Percentiles rank a stretch among this genome's conserved stretches.
phyloP scores from a whole-genome alignment of 169 alveolate genomes.

The Plasmodium knowlesi region DNA sequence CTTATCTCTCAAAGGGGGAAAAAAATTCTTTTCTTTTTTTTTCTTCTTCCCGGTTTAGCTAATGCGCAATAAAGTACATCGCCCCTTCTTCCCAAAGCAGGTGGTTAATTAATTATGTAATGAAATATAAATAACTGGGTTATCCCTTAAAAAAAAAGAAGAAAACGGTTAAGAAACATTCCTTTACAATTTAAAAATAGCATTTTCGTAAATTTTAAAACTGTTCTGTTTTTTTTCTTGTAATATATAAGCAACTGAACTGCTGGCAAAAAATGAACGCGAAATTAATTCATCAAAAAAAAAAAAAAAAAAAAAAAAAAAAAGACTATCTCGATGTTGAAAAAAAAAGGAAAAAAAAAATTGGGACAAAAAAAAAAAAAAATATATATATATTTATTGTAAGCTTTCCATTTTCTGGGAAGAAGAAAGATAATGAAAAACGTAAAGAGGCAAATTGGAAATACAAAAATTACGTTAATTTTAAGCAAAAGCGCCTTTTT shows the following conservation, averaged over 20 bases:
- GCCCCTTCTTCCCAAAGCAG: background rate
- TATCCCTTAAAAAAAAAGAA: background rate
- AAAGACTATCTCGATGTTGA: background rate
- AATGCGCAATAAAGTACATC: background rate
- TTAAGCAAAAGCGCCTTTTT: background rate
- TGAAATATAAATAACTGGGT: background rate
- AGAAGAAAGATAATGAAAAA: background rate
- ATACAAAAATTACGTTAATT: background rate
- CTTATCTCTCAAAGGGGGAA: background rate
- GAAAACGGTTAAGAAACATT: background rate
- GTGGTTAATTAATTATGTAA: background rate
- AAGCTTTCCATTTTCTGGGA: background rate
- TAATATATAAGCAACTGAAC: background rate
- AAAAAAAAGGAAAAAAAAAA: too few species aligned
- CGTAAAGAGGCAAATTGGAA: background rate
- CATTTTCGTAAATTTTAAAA: background rate
- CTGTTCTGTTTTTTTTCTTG: background rate
- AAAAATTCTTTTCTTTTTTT: background rate
- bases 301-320: too few species aligned
- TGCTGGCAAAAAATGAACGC: background rate
- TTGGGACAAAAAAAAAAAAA: background rate
- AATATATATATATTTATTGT: background rate
- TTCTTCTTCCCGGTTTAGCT: background rate
- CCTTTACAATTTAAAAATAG: background rate
- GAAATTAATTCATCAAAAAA: background rate